phyloP scores from a whole-genome alignment of 345 rosid species.

The Citrus glauca region DNA sequence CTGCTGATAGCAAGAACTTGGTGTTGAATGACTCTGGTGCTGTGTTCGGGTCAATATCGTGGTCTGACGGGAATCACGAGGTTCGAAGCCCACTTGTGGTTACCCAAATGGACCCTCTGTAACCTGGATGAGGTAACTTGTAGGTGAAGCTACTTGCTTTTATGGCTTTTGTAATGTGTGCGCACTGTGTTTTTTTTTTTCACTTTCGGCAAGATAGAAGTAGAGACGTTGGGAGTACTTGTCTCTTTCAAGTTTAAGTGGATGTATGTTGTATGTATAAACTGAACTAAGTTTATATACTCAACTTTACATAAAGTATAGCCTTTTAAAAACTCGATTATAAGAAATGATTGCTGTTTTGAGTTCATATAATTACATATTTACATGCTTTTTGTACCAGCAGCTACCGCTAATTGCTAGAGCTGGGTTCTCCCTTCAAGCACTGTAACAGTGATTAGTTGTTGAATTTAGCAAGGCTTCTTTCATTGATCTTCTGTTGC shows the following conservation, averaged over 20 bases:
- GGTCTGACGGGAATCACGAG: slow-evolving; percentile 73
- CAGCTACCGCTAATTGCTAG: not conserved
- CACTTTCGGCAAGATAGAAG: slow-evolving; percentile 9
- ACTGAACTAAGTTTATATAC: slow-evolving; percentile 28
- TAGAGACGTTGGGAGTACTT: not conserved
- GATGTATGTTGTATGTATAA: slow-evolving; percentile 21
- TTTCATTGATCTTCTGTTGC: not conserved
- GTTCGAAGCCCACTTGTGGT: slow-evolving; percentile 75
- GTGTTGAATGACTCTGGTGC: slow-evolving; percentile 62
- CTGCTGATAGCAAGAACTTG: slow-evolving; percentile 43
- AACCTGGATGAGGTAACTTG: slow-evolving; percentile 12
- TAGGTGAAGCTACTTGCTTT: not conserved
- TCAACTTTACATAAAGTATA: slow-evolving; percentile 9
- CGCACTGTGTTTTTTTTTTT: not conserved
- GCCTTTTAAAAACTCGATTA: not conserved
- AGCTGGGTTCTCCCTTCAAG: not conserved
- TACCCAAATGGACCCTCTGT: slow-evolving; percentile 56
- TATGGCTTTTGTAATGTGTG: not conserved
- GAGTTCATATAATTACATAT: not conserved
- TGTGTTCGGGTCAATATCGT: slow-evolving; percentile 63
- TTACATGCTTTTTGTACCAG: too few relatives aligned
- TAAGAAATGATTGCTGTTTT: not conserved
- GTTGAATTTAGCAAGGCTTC: not conserved
- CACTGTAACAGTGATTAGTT: not conserved
- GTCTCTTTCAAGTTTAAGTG: not conserved